Base-by-base conservation (phyloP, 208 protist species). In the Acanthamoeba lenticulata region DNA sequence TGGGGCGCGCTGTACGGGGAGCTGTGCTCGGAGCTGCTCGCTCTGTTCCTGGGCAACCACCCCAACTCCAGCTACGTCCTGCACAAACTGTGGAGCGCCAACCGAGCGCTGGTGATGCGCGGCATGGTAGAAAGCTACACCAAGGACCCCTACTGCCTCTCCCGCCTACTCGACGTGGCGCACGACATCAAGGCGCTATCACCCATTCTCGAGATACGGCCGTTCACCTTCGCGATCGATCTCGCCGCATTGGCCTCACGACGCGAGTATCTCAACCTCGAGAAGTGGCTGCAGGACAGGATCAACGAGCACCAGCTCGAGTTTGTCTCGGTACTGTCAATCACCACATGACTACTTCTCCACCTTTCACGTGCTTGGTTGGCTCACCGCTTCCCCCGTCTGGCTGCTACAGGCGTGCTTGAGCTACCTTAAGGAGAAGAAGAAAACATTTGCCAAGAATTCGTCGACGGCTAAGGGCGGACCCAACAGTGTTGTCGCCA, bases 181-280 rank as follows among this genome's bases (percentile, higher is more conserved):
- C 93, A 96, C 29, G 90, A 97, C 32, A 93, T 95, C 57, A 96
- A 95, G 94, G 86, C 95, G 21, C 85, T 98, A 60, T 77, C 89
- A 34, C 55, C 36, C 40, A 96, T 98, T 24, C 74, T 97, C 4
- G 90, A 96, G 57, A 62, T 74, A 27, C 90, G 90, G 27, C 94
- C 90, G 9, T 97, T 95, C 92, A 27, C 83, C 38, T 98, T 98
- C 42, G 55, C 95, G n/a, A 96, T 98, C 81, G 96, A 98, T 32
- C 92, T 98, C 19, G 97, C 97, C 21, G 69, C 69, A 0, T 94
- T 98, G n/a, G 96, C 97, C 17, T 62, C 94, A 13, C 95, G 95
- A 7, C 74, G 96, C 79, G 97, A 97, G 32, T 95, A 96, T 44
- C 94, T 98, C 36, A 97, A 97, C 60, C 92, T 98, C 19, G 97